Evolutionary conservation across 2,329 filamentous ascomycete species (phyloP), one percentile per base, ranked within the genome.

Genomic region (Epichloe festucae): DNA sequence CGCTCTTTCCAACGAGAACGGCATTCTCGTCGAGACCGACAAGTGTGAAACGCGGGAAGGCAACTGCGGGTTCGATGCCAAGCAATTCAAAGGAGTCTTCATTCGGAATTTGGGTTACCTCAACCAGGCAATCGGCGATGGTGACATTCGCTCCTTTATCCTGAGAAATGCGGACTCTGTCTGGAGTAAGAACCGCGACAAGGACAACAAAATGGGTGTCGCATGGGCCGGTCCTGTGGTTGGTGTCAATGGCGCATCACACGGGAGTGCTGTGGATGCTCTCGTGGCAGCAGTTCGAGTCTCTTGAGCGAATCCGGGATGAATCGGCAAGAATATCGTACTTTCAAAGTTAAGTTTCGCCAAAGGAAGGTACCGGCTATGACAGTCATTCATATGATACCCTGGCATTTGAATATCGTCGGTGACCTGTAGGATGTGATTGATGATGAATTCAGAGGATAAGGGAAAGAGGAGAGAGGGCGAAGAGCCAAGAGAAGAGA

Each of bases 11-110:
- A 70, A 74, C 53, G 52, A 63, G 0, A 63, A 73, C 51, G 71
- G 73, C 17, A 69, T 82, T 21, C 65, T 83, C 7, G 53, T 62
- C 11, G 67, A 70, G 58, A 58, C 59, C 2, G 65, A 65, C 52
- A 57, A 62, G 34, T 70, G 67, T 49, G 66, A 69, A 55, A 59
- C 62, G 19, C 52, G 54, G n/a, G 49, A 54, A 14, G 61, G 62
- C 43, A 58, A 66, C 53, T 77, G 72, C 51, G 70, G 68, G 7
- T 62, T 61, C 17, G 75, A 82, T 53, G 75, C 71, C 1, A 73
- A 77, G 35, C 80, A 85, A 59, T 89, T 88, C 74, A 88, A 88
- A 65, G 85, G 85, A 4, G 71, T 87, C 39, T 86, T 87, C 56
- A 72, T 78, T 15, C 74, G 82, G 17, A 85, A 85, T 59, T 66